Evolutionary conservation across 257 asterid genomes (phyloP), one percentile per base, ranked within the genome.

Genomic region (Handroanthus guayacan): DNA sequence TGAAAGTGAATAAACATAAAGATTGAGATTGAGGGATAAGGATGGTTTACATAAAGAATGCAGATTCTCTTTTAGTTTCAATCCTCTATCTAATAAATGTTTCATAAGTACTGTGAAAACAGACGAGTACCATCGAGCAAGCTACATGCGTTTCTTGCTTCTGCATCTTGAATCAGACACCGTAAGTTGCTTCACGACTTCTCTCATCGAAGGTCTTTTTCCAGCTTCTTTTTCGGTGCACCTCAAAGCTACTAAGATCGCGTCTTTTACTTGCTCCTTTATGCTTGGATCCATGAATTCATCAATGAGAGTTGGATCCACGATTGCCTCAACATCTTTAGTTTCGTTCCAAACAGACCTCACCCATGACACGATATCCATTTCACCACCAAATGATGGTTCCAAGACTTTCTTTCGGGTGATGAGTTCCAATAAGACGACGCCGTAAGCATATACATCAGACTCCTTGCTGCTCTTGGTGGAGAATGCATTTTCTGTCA

Each of bases 371-470:
- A 81, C 87, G 8, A 91, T 82, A 55, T 84, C 93, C 16, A 69
- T 45, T 18, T 83, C 90, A 71, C 81, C 86, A 4, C 84, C 70
- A 61, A 87, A 77, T 1, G 85, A 83, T 20, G 84, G 75, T 61
- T 93, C 97, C 63, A 85, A 58, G 5, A 83, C 93, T 77, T 75
- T 84, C 89, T 77, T 91, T 65, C 98, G 52, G 45, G 91, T 86
- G 34, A 89, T 67, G 75, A 93, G 80, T 81, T 91, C 97, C 89
- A 93, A 66, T 82, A 91, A 68, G 44, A 93, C 91, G 3, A 93
- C 86, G 1, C 98, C 98, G 43, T 87, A 93, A 12, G 93, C 92
- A 47, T 93, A 93, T 43, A 89, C 97, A 75, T 93, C 98, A 3
- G 89, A 83, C 86, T 88, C 97, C 84, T 60, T 82, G 66, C 92